Evolutionary conservation across 1,139 yeast species (phyloP), one percentile per base, ranked within the genome.

Genomic region (Saccharomyces hybrid): DNA sequence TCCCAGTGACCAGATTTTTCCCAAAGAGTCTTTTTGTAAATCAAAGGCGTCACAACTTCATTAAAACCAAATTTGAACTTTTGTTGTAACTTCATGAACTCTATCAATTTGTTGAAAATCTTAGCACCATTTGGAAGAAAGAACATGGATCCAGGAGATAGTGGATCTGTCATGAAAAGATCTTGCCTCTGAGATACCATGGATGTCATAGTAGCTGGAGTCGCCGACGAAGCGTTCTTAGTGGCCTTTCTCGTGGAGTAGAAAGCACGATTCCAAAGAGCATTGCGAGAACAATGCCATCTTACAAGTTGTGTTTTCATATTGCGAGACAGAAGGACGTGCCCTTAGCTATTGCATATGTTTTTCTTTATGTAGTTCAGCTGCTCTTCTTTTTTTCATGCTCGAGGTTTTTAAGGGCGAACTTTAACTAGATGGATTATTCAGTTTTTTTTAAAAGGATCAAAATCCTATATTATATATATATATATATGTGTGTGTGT

Each of bases 1-100:
- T 85, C 88, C 97, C 97, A 93, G 71, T 93, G 99, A 0, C 99
- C 99, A 7, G 96, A 88, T 49, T 80, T 82, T 69, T 90, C 87
- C 96, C 97, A 93, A 28, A 93, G 74, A 54, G 84, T 80, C 57
- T 84, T 84, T 64, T 88, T 88, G 73, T 85, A 95, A 41, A 93
- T 88, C 64, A 93, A 77, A 1, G 99, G 99, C 0, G 98, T 89
- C 44, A 93, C 82, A 11, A 93, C 98, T 69, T 93, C 99, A 57
- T 88, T 84, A 65, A 89, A 95, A 0, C 96, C 96, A 62, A 86
- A 88, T 60, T 81, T 81, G 47, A 82, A 78, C 64, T 90, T 96
- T 60, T 77, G 75, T 61, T 85, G 96, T 52, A 83, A 74, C 68
- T 88, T 87, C 95, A 91, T 90, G 70, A 89, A 89, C 52, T 78